Evolutionary conservation across 2,329 filamentous ascomycete genomes (phyloP).

Genomic region (Apiospora arundinis): DNA sequence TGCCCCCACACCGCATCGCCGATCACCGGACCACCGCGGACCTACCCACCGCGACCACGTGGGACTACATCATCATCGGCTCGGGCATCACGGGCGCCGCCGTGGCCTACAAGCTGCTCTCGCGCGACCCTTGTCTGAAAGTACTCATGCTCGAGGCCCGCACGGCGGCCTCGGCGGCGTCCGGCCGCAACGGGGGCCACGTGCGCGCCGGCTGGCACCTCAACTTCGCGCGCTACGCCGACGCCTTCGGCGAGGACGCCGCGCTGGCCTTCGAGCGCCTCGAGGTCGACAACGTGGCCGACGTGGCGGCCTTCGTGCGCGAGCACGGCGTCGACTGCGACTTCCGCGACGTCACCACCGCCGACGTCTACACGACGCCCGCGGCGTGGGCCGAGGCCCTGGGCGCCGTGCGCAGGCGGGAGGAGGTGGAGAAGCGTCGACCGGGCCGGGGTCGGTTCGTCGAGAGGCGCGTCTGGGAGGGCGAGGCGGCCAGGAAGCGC

Average conservation of each 20-base stretch:
- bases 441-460: neutral
- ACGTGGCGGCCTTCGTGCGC: conserved; percentile 30
- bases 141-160: conserved; percentile 45
- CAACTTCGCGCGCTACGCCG: conserved; percentile 29
- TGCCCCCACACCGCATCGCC: conserved; percentile 38
- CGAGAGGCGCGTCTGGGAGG: conserved; percentile 25
- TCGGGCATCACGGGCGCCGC: conserved; percentile 24
- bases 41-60: conserved; percentile 26
- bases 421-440: conserved; percentile 19
- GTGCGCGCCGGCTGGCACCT: conserved; percentile 39
- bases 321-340: conserved; percentile 31
- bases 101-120: conserved; percentile 28
- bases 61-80: conserved; percentile 24
- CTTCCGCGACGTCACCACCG: conserved; percentile 31
- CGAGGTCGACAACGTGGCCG: conserved; percentile 33
- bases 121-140: conserved; percentile 30
- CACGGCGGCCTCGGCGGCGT: conserved; percentile 43
- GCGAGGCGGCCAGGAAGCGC: conserved; percentile 28
- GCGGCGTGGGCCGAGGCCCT: conserved; percentile 20
- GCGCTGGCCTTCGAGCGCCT: conserved; percentile 32
- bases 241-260: conserved; percentile 34
- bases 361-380: conserved; percentile 32
- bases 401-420: neutral
- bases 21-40: conserved; percentile 35
- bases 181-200: conserved; percentile 46